phyloP scores from a whole-genome alignment of 2,329 filamentous ascomycete species.

The Monosporascus sp. region DNA sequence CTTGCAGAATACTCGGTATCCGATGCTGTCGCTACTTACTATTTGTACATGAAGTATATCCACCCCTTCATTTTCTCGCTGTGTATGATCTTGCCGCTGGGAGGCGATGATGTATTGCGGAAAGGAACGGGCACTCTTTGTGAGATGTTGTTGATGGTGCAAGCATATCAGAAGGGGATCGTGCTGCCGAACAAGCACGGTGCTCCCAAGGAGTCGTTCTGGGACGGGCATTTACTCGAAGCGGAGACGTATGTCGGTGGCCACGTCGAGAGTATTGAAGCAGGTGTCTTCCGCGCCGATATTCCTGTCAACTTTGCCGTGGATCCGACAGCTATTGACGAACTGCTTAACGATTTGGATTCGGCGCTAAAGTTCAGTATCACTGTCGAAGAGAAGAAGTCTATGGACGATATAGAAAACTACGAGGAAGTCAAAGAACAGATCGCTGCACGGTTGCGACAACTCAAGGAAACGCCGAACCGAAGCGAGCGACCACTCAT shows the following conservation, averaged over 20 bases:
- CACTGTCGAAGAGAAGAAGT: constrained; percentile 77
- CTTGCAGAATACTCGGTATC: constrained; percentile 97
- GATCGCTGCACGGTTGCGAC: constrained; percentile 64
- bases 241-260: constrained; percentile 98
- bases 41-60: constrained; percentile 99
- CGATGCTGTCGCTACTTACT: constrained; percentile 97
- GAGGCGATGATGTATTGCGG: constrained; percentile 84
- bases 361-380: constrained; percentile 84
- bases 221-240: constrained; percentile 91
- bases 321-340: constrained; percentile 84
- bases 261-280: constrained; percentile 98
- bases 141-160: constrained; percentile 98
- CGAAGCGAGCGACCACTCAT: constrained; percentile 82
- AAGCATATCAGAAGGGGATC: constrained; percentile 88
- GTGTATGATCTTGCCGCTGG: constrained; percentile 91
- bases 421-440: constrained; percentile 81
- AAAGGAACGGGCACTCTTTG: constrained; percentile 98
- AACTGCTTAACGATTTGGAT: constrained; percentile 80
- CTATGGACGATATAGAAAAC: constrained; percentile 70
- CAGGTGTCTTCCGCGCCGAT: constrained; percentile 91
- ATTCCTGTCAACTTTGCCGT: constrained; percentile 92
- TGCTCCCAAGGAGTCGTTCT: constrained; percentile 86
- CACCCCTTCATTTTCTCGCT: constrained; percentile 99
- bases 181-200: constrained; percentile 95
- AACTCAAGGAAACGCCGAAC: constrained; percentile 77